phyloP scores from a whole-genome alignment of 305 asterid genomes.

The Lippia alba region DNA sequence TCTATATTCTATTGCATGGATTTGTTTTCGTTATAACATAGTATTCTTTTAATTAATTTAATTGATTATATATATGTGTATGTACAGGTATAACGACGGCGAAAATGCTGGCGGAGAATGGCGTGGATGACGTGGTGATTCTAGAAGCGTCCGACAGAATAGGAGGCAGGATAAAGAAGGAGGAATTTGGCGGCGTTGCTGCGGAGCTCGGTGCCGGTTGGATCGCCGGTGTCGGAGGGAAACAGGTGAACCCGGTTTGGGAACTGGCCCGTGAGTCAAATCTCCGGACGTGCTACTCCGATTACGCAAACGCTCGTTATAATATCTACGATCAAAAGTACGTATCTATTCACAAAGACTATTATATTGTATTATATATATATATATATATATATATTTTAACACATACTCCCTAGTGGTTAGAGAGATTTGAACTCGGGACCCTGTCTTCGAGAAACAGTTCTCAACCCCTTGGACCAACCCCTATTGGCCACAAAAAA shows the following conservation, averaged over 20 bases:
- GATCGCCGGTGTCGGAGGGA: conserved; percentile 72
- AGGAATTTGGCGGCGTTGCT: conserved; percentile 53
- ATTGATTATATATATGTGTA: not conserved
- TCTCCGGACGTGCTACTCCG: conserved; percentile 64
- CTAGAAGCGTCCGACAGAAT: conserved; percentile 59
- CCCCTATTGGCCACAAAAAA: no score
- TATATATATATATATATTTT: no score
- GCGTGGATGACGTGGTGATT: conserved; percentile 53
- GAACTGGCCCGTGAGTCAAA: conserved; percentile 52
- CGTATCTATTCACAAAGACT: not conserved
- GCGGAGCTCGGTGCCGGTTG: conserved; percentile 79
- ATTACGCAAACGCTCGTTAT: conserved; percentile 61
- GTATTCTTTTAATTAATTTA: not conserved
- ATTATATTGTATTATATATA: no score
- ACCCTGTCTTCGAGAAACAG: no score
- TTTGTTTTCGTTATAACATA: no score
- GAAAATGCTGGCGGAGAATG: conserved; percentile 57
- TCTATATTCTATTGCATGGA: not conserved
- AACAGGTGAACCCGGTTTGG: conserved; percentile 62
- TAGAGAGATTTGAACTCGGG: no score
- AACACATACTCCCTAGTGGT: no score
- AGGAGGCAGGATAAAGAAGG: conserved; percentile 63
- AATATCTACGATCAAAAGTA: conserved; percentile 53
- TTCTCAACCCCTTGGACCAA: no score
- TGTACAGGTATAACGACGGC: conserved; percentile 57